A percentile compares a stretch with the other conserved stretches of the same genome.
Evolutionary conservation across 169 alveolate species (phyloP).

Genomic region (Eimeria sp.): DNA sequence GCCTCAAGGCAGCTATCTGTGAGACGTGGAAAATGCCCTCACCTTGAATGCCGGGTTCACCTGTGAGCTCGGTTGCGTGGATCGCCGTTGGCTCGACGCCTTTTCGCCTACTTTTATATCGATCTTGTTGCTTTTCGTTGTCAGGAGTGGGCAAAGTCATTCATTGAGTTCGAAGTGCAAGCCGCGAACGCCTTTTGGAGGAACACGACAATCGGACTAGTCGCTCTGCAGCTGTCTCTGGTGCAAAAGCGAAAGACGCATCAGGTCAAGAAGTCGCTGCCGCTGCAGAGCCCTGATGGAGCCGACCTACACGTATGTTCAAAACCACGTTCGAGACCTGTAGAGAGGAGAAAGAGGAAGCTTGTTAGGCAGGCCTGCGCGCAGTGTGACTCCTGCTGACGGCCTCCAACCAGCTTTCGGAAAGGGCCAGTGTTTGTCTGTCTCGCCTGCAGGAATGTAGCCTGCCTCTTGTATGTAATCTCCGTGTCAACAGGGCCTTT

Average conservation of each 20-base stretch:
- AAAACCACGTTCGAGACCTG: background rate
- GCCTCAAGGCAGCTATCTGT: background rate
- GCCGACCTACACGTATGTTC: constrained; percentile 74
- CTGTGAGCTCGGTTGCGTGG: background rate
- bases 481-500: background rate
- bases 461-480: background rate
- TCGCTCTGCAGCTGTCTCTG: constrained; percentile 92
- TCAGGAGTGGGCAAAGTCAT: constrained; percentile 93
- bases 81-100: background rate
- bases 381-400: background rate
- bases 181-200: constrained; percentile 96
- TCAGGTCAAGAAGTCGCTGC: constrained; percentile 89
- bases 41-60: background rate
- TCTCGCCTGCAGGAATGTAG: background rate
- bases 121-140: background rate
- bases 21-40: background rate
- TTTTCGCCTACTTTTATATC: background rate
- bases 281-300: constrained; percentile 77
- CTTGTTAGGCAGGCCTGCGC: background rate
- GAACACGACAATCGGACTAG: constrained; percentile 92
- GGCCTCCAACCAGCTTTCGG: background rate
- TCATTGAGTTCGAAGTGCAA: constrained; percentile 94
- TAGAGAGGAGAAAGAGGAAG: background rate
- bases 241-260: constrained; percentile 91
- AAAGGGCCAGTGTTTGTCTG: background rate